Percentiles rank a stretch among this genome's conserved stretches.
Conservation (phyloP, 2,329 filamentous ascomycete genomes). For the Sphaerulina vaccinii region DNA sequence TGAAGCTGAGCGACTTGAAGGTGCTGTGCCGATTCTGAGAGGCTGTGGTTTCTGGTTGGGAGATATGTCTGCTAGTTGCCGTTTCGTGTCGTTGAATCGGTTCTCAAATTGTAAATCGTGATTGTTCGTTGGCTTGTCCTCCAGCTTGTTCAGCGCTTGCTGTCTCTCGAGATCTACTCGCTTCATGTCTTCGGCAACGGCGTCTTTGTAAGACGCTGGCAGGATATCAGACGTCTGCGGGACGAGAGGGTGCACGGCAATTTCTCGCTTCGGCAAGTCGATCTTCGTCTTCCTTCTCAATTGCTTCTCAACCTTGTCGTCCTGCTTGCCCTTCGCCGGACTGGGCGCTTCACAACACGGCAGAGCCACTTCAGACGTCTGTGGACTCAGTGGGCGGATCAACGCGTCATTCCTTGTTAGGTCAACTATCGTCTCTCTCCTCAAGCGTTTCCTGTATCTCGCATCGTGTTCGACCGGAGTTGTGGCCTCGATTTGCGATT, state of each 20-base stretch:
- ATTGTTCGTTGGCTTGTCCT: not conserved
- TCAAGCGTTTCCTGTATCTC: not conserved
- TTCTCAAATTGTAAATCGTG: not conserved
- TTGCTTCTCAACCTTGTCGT: no score
- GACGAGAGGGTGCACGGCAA: no score
- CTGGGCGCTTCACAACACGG: no score
- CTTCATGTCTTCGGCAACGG: not conserved
- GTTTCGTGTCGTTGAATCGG: not conserved
- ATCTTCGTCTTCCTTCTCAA: no score
- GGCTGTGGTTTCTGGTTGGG: not conserved
- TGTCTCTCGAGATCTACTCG: not conserved
- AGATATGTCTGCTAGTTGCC: not conserved
- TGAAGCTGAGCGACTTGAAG: not conserved
- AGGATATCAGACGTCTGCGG: not conserved
- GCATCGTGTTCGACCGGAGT: conserved; percentile 1
- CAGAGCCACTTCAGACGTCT: no score
- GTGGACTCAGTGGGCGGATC: no score
- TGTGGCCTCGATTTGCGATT: not conserved
- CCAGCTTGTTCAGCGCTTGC: conserved; percentile 2
- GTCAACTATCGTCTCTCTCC: no score
- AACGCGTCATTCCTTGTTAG: no score
- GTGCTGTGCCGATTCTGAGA: not conserved
- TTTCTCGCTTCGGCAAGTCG: no score
- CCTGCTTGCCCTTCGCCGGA: no score
- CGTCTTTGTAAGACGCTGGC: conserved; percentile 3